Evolutionary conservation across 2,329 filamentous ascomycete species (phyloP).

Genomic region (Knufia petricola): DNA sequence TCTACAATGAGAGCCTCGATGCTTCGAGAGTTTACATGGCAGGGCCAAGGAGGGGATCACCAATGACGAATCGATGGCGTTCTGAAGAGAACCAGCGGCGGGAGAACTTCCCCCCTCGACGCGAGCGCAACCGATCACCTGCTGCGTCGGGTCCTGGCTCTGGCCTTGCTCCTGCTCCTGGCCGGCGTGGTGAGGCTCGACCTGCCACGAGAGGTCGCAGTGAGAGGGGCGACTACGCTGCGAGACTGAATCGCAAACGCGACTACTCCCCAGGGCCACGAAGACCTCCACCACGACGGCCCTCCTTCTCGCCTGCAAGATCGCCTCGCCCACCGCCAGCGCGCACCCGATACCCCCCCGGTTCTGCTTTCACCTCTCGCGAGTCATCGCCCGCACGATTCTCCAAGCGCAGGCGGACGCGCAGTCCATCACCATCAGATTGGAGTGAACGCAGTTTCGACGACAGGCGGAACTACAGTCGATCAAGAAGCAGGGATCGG

Average conservation of each 20-base stretch:
- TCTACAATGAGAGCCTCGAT: slow-evolving; percentile 24
- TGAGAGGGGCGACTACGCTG: slow-evolving; percentile 7
- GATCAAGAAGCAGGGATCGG: slow-evolving; percentile 29
- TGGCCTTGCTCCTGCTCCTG: slow-evolving; percentile 14
- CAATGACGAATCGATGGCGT: slow-evolving; percentile 43
- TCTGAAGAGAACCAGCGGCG: slow-evolving; percentile 34
- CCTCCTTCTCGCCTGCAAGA: slow-evolving; percentile 17
- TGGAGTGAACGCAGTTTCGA: slow-evolving; percentile 15
- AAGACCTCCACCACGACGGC: slow-evolving; percentile 15
- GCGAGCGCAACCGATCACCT: slow-evolving; percentile 25
- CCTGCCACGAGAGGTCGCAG: slow-evolving; percentile 11
- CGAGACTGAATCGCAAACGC: slow-evolving; percentile 13
- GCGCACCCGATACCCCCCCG: slow-evolving; percentile 9
- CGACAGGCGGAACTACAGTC: slow-evolving; percentile 27
- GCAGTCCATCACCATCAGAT: slow-evolving; percentile 18
- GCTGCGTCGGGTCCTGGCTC: too few relatives aligned
- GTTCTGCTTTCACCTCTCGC: slow-evolving; percentile 12
- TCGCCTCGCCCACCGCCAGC: slow-evolving; percentile 10
- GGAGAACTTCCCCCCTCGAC: slow-evolving; percentile 32
- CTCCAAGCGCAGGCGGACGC: slow-evolving; percentile 22
- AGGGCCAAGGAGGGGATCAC: slow-evolving; percentile 40
- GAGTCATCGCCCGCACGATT: slow-evolving; percentile 16
- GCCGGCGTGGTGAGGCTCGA: slow-evolving; percentile 7
- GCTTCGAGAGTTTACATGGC: slow-evolving; percentile 39
- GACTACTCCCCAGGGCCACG: slow-evolving; percentile 13